phyloP scores from a whole-genome alignment of 2,329 filamentous ascomycete genomes.

The Zasmidium angulare region DNA sequence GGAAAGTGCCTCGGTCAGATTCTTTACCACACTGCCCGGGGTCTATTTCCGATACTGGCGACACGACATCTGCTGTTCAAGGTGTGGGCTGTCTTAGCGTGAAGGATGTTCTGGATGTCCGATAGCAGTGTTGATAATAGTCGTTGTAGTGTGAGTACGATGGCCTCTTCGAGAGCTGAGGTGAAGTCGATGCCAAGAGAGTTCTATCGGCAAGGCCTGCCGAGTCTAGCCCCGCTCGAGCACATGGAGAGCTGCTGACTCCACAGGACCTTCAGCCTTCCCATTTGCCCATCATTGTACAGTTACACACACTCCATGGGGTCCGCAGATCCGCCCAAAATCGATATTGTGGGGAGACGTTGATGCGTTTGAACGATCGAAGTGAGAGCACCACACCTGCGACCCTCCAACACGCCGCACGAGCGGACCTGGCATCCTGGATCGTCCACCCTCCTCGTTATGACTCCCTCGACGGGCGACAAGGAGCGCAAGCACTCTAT shows the following conservation, averaged over 20 bases:
- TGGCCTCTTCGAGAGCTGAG: too few relatives aligned
- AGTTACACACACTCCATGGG: background rate
- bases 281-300: background rate
- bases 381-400: background rate
- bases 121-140: too few relatives aligned
- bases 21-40: too few relatives aligned
- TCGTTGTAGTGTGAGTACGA: too few relatives aligned
- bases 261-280: background rate
- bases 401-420: background rate
- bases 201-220: background rate
- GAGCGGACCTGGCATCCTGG: background rate
- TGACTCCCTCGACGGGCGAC: background rate
- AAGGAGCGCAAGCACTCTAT: background rate
- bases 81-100: too few relatives aligned
- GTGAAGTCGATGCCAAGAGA: too few relatives aligned
- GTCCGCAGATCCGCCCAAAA: background rate
- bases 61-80: too few relatives aligned
- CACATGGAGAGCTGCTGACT: background rate
- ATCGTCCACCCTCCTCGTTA: background rate
- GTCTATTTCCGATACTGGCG: too few relatives aligned
- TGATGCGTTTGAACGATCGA: background rate
- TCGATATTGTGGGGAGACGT: background rate
- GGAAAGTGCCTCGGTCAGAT: too few relatives aligned
- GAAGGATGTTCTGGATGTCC: too few relatives aligned
- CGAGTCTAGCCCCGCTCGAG: background rate